Base-by-base conservation (phyloP, 2,329 filamentous ascomycete species). In the Cladosporium sp. region DNA sequence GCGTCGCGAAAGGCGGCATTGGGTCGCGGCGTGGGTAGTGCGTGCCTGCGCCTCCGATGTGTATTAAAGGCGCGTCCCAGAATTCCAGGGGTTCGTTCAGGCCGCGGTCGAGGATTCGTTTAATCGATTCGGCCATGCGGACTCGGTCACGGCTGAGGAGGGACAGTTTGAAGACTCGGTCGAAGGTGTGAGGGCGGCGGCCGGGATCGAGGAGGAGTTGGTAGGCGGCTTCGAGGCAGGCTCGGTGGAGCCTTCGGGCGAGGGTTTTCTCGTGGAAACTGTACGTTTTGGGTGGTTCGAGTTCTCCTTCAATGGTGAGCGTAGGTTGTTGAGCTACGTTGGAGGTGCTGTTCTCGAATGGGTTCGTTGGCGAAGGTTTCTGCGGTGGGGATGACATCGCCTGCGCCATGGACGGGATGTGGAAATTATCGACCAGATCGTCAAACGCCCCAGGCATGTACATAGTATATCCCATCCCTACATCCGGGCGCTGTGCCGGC, bases 181-280 rank as follows among this genome's bases (percentile, higher is more conserved):
- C 55, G 30, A 53, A 62, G 4, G 53, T 56, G 2, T 52, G 42
- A 2, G 57, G 56, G 4, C 42, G 37, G 44, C 22, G 62, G 51
- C 0, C 78, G 73, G 42, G 80, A 75, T 56, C 74, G 41, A 47
- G 64, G 2, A 88, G 73, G 1, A 91, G 68, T 2, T 73, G 69
- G 51, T 83, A 80, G 1, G 77, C 86, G 20, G 74, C 69, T 66
- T 95, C 87, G 1, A 84, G 58, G 2, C 82, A 76, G 47, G 75
- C 75, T 37, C 88, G 80, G 43, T 88, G 85, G 4, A 95, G 71
- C 4, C 85, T 78, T 7, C 87, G 80, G 9, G 83, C 82, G 58
- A 95, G 91, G 1, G 78, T 83, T 1, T 74, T 70, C 64, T 91
- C 87, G 20, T 80, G 74, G 51, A 79, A 77, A 8, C 81, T 76